phyloP scores from a whole-genome alignment of 352 stramenopile species.

The Globisporangium barbulae region DNA sequence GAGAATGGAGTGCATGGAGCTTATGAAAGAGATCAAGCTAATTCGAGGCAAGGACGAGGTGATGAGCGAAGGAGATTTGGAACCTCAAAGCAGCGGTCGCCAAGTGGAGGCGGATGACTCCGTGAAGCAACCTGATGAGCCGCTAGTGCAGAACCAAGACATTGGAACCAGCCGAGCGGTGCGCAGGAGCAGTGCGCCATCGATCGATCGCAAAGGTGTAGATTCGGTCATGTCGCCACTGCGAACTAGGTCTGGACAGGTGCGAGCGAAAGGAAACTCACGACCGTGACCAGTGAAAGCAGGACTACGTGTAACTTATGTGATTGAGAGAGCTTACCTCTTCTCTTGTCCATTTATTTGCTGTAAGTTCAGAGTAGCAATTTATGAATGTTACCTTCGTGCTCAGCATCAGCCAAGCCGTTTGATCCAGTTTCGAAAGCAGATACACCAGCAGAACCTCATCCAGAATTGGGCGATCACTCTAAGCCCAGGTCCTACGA shows the following conservation, averaged over 20 bases:
- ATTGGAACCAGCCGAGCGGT: not conserved
- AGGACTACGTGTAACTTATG: not conserved
- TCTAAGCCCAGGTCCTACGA: too few relatives aligned
- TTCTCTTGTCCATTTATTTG: too few relatives aligned
- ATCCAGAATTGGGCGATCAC: too few relatives aligned
- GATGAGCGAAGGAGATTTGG: not conserved
- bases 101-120: not conserved
- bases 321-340: not conserved
- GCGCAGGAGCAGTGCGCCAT: not conserved
- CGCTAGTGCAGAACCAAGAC: not conserved
- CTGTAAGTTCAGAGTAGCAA: too few relatives aligned
- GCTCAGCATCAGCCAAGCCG: too few relatives aligned
- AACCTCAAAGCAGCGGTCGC: not conserved
- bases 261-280: not conserved
- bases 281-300: not conserved
- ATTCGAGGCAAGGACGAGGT: not conserved
- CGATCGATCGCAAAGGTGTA: not conserved
- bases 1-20: not conserved
- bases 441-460: too few relatives aligned
- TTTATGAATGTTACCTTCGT: too few relatives aligned
- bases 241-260: not conserved
- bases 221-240: not conserved
- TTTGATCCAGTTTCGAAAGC: too few relatives aligned
- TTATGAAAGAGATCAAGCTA: not conserved
- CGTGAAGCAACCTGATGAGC: not conserved